Evolutionary conservation across 2,329 filamentous ascomycete genomes (phyloP).

Genomic region (Passalora sequoiae): DNA sequence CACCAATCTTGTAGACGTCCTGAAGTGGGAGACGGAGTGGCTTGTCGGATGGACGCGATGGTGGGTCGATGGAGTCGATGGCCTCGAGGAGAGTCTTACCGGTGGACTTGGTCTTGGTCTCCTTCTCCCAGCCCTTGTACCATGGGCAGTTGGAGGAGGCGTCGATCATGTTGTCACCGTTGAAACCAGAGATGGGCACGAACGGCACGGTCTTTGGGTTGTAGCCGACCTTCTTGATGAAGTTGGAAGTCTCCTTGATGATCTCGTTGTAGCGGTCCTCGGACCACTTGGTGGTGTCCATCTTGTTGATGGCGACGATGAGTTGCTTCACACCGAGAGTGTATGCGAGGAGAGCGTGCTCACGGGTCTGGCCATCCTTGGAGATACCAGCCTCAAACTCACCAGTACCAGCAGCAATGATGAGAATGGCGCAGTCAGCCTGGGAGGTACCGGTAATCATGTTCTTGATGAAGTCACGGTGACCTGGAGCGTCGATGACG

Average conservation of each 20-base stretch:
- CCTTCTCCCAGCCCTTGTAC: conserved; percentile 99
- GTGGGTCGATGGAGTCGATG: conserved; percentile 92
- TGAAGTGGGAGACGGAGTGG: conserved; percentile 99
- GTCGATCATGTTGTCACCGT: conserved; percentile 99
- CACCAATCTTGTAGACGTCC: conserved; percentile 99
- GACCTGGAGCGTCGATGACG: conserved; percentile 79
- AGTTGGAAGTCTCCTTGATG: conserved; percentile 99
- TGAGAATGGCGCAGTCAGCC: conserved; percentile 99
- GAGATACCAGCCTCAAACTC: conserved; percentile 99
- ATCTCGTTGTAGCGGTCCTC: conserved; percentile 97
- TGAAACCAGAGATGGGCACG: conserved; percentile 99
- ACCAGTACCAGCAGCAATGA: conserved; percentile 99
- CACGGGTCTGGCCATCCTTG: conserved; percentile 99
- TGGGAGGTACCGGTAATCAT: conserved; percentile 99
- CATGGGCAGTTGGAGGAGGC: conserved; percentile 89
- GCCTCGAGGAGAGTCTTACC: conserved; percentile 99
- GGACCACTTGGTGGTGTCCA: conserved; percentile 99
- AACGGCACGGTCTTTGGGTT: conserved; percentile 98
- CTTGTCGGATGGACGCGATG: conserved; percentile 94
- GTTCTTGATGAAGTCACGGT: conserved; percentile 99
- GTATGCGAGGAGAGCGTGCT: conserved; percentile 99
- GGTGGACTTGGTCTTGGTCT: conserved; percentile 80
- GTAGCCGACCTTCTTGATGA: conserved; percentile 99
- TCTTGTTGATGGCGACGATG: conserved; percentile 99
- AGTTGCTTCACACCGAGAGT: conserved; percentile 99